phyloP scores from a whole-genome alignment of 306 rosid species.

The Astragalus membranaceus region DNA sequence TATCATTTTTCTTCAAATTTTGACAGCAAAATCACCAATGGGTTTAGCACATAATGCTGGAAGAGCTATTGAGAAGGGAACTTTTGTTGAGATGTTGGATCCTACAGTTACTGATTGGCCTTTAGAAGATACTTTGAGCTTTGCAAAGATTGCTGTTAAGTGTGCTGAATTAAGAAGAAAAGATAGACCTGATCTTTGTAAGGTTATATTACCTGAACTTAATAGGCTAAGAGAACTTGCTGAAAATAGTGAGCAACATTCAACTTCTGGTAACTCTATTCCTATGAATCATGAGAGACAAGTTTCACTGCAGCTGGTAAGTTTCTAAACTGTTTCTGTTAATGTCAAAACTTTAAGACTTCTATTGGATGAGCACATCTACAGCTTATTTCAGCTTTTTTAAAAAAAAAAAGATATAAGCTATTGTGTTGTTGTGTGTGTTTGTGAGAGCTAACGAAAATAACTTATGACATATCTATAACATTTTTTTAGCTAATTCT shows the following conservation, averaged over 20 bases:
- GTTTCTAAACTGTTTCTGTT: constrained; percentile 14
- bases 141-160: constrained; percentile 59
- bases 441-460: no score
- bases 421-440: no score
- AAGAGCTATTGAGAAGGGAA: constrained; percentile 59
- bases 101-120: constrained; percentile 81
- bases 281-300: constrained; percentile 25
- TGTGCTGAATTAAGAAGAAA: constrained; percentile 75
- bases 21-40: constrained; percentile 85
- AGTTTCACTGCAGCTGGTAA: constrained; percentile 53
- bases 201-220: constrained; percentile 62
- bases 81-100: constrained; percentile 55
- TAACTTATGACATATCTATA: no score
- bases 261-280: not conserved
- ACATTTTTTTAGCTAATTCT: no score
- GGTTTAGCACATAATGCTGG: constrained; percentile 78
- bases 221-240: constrained; percentile 53
- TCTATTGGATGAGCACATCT: no score
- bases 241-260: constrained; percentile 26
- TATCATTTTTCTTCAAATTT: constrained; percentile 64
- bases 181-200: constrained; percentile 86
- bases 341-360: no score
- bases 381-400: no score
- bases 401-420: no score
- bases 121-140: constrained; percentile 42